Evolutionary conservation across 306 rosid genomes (phyloP).

Genomic region (Styphnolobium japonicum): DNA sequence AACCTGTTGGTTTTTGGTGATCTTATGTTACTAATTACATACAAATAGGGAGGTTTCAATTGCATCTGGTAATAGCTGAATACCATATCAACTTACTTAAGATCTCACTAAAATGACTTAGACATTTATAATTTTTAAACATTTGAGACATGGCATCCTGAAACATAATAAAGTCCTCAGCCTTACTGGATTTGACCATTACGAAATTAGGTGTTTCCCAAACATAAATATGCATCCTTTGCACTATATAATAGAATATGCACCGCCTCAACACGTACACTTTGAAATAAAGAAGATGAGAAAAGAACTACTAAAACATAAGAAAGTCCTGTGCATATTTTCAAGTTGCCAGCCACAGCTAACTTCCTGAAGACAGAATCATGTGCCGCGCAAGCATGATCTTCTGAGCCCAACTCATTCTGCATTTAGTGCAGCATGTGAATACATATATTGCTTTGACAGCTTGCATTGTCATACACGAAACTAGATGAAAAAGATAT

Average conservation of each 20-base stretch:
- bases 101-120: not conserved
- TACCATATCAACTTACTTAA: not conserved
- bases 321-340: not conserved
- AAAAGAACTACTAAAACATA: not conserved
- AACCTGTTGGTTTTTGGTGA: too few species aligned
- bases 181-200: not conserved
- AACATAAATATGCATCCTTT: not conserved
- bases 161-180: not conserved
- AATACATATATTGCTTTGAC: slow-evolving; percentile 16
- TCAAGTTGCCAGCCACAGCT: slow-evolving; percentile 22
- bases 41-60: not conserved
- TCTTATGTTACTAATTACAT: not conserved
- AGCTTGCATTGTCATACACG: slow-evolving; percentile 18
- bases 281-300: not conserved
- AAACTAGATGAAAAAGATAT: not conserved
- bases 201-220: not conserved
- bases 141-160: not conserved
- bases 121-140: not conserved
- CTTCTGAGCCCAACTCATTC: slow-evolving; percentile 32
- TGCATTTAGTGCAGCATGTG: slow-evolving; percentile 47
- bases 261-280: slow-evolving; percentile 19
- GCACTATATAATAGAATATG: not conserved
- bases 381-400: slow-evolving; percentile 39
- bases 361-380: slow-evolving; percentile 33
- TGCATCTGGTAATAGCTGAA: not conserved